Conservation (phyloP, 495 filamentous ascomycete species). For the Tuber borchii region DNA sequence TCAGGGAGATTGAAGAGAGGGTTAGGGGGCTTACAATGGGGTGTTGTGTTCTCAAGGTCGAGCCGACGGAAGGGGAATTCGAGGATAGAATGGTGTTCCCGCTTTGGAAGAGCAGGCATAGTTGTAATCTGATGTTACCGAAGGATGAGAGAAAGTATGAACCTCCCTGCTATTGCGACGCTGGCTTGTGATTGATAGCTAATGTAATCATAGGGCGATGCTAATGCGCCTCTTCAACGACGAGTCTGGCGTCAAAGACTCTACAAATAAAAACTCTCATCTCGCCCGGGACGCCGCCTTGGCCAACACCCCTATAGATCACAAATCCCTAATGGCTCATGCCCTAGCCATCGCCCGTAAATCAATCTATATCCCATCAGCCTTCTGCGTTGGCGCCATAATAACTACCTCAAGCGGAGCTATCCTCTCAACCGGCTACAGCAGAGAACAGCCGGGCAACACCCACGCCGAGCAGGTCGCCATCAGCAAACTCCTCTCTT, state of each 20-base stretch:
- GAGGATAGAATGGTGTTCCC: conserved; percentile 77
- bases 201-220: conserved; percentile 56
- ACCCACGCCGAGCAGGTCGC: conserved; percentile 94
- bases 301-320: conserved; percentile 46
- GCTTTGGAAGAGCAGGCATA: conserved; percentile 80
- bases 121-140: conserved; percentile 89
- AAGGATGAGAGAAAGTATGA: conserved; percentile 73
- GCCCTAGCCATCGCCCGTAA: conserved; percentile 67
- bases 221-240: conserved; percentile 86
- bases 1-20: conserved; percentile 82
- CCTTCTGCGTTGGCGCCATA: conserved; percentile 87
- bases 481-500: conserved; percentile 64
- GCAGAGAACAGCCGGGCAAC: conserved; percentile 83
- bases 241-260: conserved; percentile 57
- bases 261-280: conserved; percentile 48
- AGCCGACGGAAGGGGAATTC: conserved; percentile 62
- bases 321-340: conserved; percentile 61
- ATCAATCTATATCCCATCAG: conserved; percentile 77
- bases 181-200: not conserved
- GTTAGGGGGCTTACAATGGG: conserved; percentile 75
- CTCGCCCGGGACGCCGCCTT: not conserved
- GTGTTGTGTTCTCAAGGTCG: conserved; percentile 80
- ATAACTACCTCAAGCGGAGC: conserved; percentile 58
- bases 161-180: not conserved
- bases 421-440: conserved; percentile 79